phyloP scores from a whole-genome alignment of 441 rosid genomes.

The Theobroma grandiflorum region DNA sequence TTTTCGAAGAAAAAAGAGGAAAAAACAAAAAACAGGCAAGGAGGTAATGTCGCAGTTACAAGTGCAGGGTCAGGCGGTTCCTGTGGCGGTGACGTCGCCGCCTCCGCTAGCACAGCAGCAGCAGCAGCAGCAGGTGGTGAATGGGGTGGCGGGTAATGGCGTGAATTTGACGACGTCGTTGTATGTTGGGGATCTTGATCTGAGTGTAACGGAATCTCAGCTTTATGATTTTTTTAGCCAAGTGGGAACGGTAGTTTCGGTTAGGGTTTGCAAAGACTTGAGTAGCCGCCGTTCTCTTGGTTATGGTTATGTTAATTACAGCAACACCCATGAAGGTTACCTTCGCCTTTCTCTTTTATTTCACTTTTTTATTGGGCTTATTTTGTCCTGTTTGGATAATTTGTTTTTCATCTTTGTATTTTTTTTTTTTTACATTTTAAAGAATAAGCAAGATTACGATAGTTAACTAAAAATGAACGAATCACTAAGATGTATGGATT shows the following conservation, averaged over 20 bases:
- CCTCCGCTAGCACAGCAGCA: slow-evolving; percentile 24
- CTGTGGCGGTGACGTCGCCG: slow-evolving; percentile 31
- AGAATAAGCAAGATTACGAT: neutral
- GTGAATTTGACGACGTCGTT: slow-evolving; percentile 47
- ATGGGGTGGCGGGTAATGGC: slow-evolving; percentile 32
- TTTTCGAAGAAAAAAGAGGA: neutral
- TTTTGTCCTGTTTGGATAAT: neutral
- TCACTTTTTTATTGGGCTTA: neutral
- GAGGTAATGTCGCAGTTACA: slow-evolving; percentile 44
- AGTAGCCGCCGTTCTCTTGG: slow-evolving; percentile 56
- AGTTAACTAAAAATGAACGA: neutral
- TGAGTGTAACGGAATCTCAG: slow-evolving; percentile 60
- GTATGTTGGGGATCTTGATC: slow-evolving; percentile 65
- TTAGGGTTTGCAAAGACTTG: slow-evolving; percentile 62
- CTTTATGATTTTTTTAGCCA: slow-evolving; percentile 58
- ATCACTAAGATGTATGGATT: neutral
- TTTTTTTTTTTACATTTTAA: neutral
- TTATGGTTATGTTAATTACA: slow-evolving; percentile 63
- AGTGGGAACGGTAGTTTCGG: slow-evolving; percentile 53
- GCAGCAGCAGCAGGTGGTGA: slow-evolving; percentile 35
- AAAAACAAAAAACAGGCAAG: neutral
- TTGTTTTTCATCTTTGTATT: too few species aligned
- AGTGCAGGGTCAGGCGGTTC: slow-evolving; percentile 37
- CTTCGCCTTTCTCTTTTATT: neutral
- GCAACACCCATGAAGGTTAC: slow-evolving; percentile 51